Base-by-base conservation (phyloP, 2,329 filamentous ascomycete genomes). In the Claviceps sp. region DNA sequence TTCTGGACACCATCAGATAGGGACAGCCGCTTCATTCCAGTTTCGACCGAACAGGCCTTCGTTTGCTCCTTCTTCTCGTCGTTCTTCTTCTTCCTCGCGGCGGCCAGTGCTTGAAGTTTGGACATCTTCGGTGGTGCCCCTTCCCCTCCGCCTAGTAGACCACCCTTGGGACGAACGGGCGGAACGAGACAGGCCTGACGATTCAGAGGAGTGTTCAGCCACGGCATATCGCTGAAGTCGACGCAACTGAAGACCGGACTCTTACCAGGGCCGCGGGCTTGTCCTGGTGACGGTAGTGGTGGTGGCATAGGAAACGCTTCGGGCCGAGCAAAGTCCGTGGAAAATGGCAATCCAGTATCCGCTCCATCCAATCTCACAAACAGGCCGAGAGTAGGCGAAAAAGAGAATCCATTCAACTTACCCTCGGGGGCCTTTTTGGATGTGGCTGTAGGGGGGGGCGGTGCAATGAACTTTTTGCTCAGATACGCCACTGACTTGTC, bases 91-190 rank as follows among this genome's bases (percentile, higher is more conserved):
- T 89, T 90, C 30, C 89, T 78, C 51, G 87, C 85, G 37, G 88
- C 88, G 50, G 91, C 90, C 43, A 98, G 72, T 47, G 88, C 88
- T 60, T 95, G 91, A 46, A 98, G 73, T 62, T 98, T 98, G 5
- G 91, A 95, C 67, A 86, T 76, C 62, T 90, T 93, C 2, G 79
- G 76, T 3, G 79, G 76, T n/a, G 71, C 62, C 13, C 70, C 70
- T 47, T 79, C 77, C 2, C 81, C 76, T 37, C 93, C 94, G 34
- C 93, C 94, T 2, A 95, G 68, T 0, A 98, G 73, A 2, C 88
- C 85, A 18, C 82, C 78, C 47, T 70, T 72, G 50, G 77, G 81
- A 56, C 38, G 77, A 16, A 59, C 55, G 54, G 66, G 79, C 42
- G 82, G 74, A 48, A 86, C 68, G 40, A 90, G 77, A 16, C 84